Evolutionary conservation across 371 early-diverging fungal genomes (phyloP), one percentile per base, ranked within the genome.

Genomic region (Mucor indicus): DNA sequence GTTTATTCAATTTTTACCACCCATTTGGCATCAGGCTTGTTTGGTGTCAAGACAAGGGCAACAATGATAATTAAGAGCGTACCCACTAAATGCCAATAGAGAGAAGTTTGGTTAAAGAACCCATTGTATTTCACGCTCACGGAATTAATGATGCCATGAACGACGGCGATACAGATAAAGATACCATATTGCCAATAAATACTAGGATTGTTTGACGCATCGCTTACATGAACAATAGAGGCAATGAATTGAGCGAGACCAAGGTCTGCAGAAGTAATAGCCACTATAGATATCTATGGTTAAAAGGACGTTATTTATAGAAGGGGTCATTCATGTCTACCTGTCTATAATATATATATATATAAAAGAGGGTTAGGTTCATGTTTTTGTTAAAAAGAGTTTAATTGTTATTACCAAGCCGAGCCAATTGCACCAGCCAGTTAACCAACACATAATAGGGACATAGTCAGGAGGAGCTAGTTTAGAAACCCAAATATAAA

Each of bases 391-490:
- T n/a, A n/a, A n/a, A n/a, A n/a, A n/a, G n/a, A n/a, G 6, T 33
- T 33, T 33, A 12, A 29, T 19, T 25, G 29, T 23, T 43, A 41
- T 47, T 58, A 58, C 72, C 64, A 80, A 53, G 16, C 81, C 79
- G 20, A 81, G 62, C 81, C 81, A 81, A 41, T 81, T 81, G 49
- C 75, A 78, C 62, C 74, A 81, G 11, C 81, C 81, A 13, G 77
- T 77, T n/a, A 81, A 25, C 77, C 76, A 81, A 30, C 77, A 76
- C 50, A 74, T 70, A 20, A 81, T 51, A 17, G 81, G 81, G 9
- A 78, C 79, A 70, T 72, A 78, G 29, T 71, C 70, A 3, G 77
- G 63, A 32, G 73, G 72, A 16, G 79, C 79, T 7, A 81, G 57
- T 12, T 64, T 63, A 22, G 85, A 79, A 4, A 85, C 77, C 81